These are phyloP conservation scores for Daldinia caldariorum DNA, from an alignment of 495 filamentous ascomycete genomes.

Conservation along the genomic window DNA sequence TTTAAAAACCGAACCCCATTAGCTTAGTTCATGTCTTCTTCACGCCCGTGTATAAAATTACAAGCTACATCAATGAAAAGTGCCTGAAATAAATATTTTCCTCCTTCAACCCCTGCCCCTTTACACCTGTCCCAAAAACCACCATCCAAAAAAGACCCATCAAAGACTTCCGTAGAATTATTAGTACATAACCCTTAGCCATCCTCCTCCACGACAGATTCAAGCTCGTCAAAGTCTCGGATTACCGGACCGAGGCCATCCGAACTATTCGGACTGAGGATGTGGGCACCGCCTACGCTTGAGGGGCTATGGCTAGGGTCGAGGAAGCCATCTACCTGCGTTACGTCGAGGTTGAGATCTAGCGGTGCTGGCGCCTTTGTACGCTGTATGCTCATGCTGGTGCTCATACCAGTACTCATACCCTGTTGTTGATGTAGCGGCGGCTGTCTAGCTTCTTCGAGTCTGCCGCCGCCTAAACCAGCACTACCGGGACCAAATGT, in stretches of 20 bases:
- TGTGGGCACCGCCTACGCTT: conserved; percentile 31
- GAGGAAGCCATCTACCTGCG: conserved; percentile 41
- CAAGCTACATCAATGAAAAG: neutral
- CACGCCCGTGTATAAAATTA: neutral
- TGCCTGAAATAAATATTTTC: neutral
- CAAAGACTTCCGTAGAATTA: too few species aligned
- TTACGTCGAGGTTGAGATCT: conserved; percentile 30
- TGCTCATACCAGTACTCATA: neutral
- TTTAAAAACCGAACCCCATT: neutral
- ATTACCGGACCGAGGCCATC: conserved; percentile 53
- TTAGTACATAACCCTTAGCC: neutral
- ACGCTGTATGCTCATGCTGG: conserved; percentile 15
- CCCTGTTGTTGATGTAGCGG: conserved; percentile 12
- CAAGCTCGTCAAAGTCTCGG: conserved; percentile 58
- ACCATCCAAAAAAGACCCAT: too few species aligned
- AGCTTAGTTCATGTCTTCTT: neutral
- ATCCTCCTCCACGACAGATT: conserved; percentile 43
- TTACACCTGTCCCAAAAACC: neutral
- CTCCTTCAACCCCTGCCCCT: neutral
- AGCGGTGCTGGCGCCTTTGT: conserved; percentile 37
- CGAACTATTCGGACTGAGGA: conserved; percentile 33
- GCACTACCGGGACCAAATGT: conserved; percentile 33
- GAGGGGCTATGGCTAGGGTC: conserved; percentile 46
- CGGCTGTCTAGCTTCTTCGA: conserved; percentile 38
- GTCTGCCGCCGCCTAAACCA: conserved; percentile 14